A percentile compares a stretch with the other conserved stretches of the same genome.
phyloP scores from a whole-genome alignment of 2,329 filamentous ascomycete genomes.

The Metarhizium sp. region DNA sequence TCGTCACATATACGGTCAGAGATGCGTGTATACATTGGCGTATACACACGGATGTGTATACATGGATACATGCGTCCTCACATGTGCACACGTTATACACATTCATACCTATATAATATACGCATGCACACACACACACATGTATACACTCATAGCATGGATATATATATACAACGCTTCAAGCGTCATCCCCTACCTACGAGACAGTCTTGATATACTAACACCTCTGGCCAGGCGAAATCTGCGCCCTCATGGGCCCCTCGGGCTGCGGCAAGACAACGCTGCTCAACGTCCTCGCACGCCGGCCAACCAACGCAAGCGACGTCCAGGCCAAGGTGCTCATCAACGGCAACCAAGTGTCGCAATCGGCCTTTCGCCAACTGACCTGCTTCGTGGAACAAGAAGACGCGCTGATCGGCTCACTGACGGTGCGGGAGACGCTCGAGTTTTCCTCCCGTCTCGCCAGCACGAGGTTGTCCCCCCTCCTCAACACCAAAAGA shows the following conservation, averaged over 20 bases:
- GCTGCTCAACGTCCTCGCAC: slow-evolving; percentile 69
- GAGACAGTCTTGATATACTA: neutral
- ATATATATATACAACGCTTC: too few species aligned
- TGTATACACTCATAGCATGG: neutral
- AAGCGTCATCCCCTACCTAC: too few species aligned
- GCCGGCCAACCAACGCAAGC: slow-evolving; percentile 34
- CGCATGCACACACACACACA: neutral
- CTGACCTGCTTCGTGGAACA: slow-evolving; percentile 78
- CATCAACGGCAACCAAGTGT: slow-evolving; percentile 49
- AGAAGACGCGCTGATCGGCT: slow-evolving; percentile 75
- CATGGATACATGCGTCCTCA: neutral
- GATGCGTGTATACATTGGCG: too few species aligned
- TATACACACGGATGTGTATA: too few species aligned
- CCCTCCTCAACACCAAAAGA: neutral
- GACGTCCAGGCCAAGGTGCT: slow-evolving; percentile 33
- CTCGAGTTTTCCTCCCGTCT: slow-evolving; percentile 69
- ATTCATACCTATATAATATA: too few species aligned
- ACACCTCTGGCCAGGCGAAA: slow-evolving; percentile 40
- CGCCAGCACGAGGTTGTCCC: slow-evolving; percentile 41
- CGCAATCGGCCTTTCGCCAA: slow-evolving; percentile 47
- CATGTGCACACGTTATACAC: too few species aligned
- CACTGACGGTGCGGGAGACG: slow-evolving; percentile 72
- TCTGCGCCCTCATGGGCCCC: slow-evolving; percentile 76
- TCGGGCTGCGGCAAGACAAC: slow-evolving; percentile 71
- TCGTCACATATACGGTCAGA: too few species aligned